Base-by-base conservation (phyloP, 1,284 basidiomycete species). In the Xerocomus minutiporus region DNA sequence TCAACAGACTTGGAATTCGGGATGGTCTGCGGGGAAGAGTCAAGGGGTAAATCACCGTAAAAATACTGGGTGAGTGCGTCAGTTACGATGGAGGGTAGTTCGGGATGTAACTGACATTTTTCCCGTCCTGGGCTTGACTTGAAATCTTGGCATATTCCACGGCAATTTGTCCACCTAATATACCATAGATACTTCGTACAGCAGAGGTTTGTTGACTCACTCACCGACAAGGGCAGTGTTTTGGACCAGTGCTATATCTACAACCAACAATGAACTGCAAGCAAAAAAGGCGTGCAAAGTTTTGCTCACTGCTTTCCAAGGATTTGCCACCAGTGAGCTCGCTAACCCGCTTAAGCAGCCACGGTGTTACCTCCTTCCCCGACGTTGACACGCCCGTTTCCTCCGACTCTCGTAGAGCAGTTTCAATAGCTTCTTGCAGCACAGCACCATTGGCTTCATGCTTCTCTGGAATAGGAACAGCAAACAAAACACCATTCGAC, bases 361-460 rank as follows among this genome's bases (percentile, higher is more conserved):
- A 99, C 3, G 97, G 97, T 1, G 97, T 99, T 9, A 84, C 94
- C 57, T 93, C 89, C 65, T 97, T 98, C 6, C 97, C 97, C 12
- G 77, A 74, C 60, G 79, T 86, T 63, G 82, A 88, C 46, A 97
- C 77, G 0, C 94, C 93, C 59, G 86, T 87, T 58, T 82, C 79
- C 57, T 91, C 84, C 8, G 90, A 88, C 70, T 99, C 96, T 20
- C 69, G 67, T 0, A 99, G 81, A 3, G 97, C 96, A 63, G 84
- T 84, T 56, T 97, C 88, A 4, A 98, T 91, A 0, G 86, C 83
- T 26, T 75, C 66, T 70, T 98, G 94, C 13, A 99, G 84, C 39
- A 73, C 63, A 46, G 76, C 73, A 4, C 94, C 93, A 13, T 76
- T 73, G 2, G 74, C 71, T 61, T 92, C 83, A 62, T 86, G 86